Percentiles rank a stretch among this genome's conserved stretches.
Conservation (phyloP, 192 early-diverging fungal species). For the Spinellus fusiger region DNA sequence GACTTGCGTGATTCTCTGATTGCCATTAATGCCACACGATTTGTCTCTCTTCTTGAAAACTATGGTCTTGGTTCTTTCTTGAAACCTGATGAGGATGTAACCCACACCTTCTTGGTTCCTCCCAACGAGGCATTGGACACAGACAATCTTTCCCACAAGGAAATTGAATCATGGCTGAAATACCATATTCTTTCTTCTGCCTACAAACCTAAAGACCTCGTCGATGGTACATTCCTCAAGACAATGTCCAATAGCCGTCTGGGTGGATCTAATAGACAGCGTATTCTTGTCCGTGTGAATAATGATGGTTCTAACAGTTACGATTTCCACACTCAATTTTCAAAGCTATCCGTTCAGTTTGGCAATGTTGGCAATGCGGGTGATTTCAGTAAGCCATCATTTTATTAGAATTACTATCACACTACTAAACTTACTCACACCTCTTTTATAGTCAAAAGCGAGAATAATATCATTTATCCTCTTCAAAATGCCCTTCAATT, state of each 20-base stretch:
- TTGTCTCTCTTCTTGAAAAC: slow-evolving; percentile 51
- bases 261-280: slow-evolving; percentile 39
- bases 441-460: slow-evolving; percentile 39
- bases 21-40: slow-evolving; percentile 62
- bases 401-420: neutral
- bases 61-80: slow-evolving; percentile 51
- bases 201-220: slow-evolving; percentile 37
- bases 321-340: slow-evolving; percentile 20
- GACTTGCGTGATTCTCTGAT: slow-evolving; percentile 31
- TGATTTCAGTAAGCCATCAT: slow-evolving; percentile 33
- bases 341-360: slow-evolving; percentile 36
- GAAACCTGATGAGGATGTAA: slow-evolving; percentile 42
- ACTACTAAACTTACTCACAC: neutral
- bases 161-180: slow-evolving; percentile 44
- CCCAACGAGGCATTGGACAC: slow-evolving; percentile 48
- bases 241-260: slow-evolving; percentile 48
- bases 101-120: slow-evolving; percentile 66
- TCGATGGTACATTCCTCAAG: slow-evolving; percentile 44
- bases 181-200: slow-evolving; percentile 64
- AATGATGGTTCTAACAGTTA: neutral
- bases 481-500: slow-evolving; percentile 44
- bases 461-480: slow-evolving; percentile 59
- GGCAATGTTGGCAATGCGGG: slow-evolving; percentile 42
- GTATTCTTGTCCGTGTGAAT: slow-evolving; percentile 38
- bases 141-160: slow-evolving; percentile 31